A percentile compares a stretch with the other conserved stretches of the same genome.
Evolutionary conservation across 179 eudicot species (phyloP).

Genomic region (Corrigiola litoralis): DNA sequence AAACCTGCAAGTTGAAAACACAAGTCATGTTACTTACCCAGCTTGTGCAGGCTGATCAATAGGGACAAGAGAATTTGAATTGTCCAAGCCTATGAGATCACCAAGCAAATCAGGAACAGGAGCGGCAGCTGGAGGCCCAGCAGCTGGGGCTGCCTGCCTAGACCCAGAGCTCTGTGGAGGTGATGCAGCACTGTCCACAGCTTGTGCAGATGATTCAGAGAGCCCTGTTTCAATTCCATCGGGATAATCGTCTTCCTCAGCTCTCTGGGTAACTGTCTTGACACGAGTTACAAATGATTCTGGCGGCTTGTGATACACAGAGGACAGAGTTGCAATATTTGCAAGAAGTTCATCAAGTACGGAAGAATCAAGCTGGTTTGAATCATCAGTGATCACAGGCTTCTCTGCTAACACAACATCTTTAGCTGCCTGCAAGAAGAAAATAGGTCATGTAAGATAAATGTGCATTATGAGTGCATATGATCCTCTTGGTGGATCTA

Average conservation of each 20-base stretch:
- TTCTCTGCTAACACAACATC: slow-evolving; percentile 97
- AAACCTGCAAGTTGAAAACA: not conserved
- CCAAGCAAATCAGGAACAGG: slow-evolving; percentile 92
- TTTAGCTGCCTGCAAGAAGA: slow-evolving; percentile 75
- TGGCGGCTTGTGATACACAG: slow-evolving; percentile 95
- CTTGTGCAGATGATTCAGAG: slow-evolving; percentile 63
- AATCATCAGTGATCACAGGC: slow-evolving; percentile 95
- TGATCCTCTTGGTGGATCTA: not conserved
- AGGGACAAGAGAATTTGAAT: slow-evolving; percentile 55
- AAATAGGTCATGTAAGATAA: slow-evolving; percentile 3
- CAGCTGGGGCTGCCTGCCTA: slow-evolving; percentile 44
- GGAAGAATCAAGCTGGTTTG: slow-evolving; percentile 88
- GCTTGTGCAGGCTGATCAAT: slow-evolving; percentile 65
- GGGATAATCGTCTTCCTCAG: slow-evolving; percentile 87
- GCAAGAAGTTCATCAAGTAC: slow-evolving; percentile 97
- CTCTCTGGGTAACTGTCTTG: slow-evolving; percentile 61
- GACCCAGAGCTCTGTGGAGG: slow-evolving; percentile 59
- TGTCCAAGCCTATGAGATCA: slow-evolving; percentile 81
- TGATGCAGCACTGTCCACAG: slow-evolving; percentile 47
- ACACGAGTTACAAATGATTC: slow-evolving; percentile 92
- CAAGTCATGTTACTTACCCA: slow-evolving; percentile 48
- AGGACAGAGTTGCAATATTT: slow-evolving; percentile 89
- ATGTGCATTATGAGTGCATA: not conserved
- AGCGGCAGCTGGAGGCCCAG: slow-evolving; percentile 40
- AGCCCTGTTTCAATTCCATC: slow-evolving; percentile 72